These are phyloP conservation scores for Leccinum subgranulosum DNA, from an alignment of 768 basidiomycete species.

Conservation along the genomic window DNA sequence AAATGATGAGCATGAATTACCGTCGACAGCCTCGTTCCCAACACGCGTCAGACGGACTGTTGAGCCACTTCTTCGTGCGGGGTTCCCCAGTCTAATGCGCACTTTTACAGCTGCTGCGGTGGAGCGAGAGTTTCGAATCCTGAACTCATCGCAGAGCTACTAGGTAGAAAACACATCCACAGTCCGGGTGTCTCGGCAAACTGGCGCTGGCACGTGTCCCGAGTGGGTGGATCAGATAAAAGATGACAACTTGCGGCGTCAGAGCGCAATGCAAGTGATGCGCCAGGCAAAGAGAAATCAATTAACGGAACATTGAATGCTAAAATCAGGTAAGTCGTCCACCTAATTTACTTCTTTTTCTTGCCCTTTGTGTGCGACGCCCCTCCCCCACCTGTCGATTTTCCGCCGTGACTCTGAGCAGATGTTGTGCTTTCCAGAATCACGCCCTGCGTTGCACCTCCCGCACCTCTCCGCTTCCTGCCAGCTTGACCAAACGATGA, in stretches of 20 bases:
- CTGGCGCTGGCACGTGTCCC: not conserved
- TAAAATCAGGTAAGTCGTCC: constrained; percentile 17
- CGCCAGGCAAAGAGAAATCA: constrained; percentile 16
- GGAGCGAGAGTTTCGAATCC: not conserved
- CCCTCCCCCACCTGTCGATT: constrained; percentile 35
- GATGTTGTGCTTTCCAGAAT: constrained; percentile 26
- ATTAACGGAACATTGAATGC: constrained; percentile 21
- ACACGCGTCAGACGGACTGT: constrained; percentile 24
- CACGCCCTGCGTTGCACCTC: constrained; percentile 70
- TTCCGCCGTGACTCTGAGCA: constrained; percentile 31
- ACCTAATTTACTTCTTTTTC: constrained; percentile 59
- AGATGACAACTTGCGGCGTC: constrained; percentile 14
- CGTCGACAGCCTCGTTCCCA: constrained; percentile 27
- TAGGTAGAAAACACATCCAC: not conserved
- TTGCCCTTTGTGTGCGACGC: constrained; percentile 50
- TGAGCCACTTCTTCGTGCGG: constrained; percentile 13
- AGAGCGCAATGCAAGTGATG: constrained; percentile 17
- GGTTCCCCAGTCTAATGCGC: not conserved
- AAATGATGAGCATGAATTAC: constrained; percentile 22
- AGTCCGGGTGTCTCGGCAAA: not conserved
- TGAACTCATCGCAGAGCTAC: not conserved
- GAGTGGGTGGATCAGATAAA: constrained; percentile 29
- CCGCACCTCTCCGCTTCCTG: constrained; percentile 51
- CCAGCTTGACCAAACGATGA: constrained; percentile 51
- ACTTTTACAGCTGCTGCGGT: not conserved